Evolutionary conservation across 2,329 filamentous ascomycete species (phyloP), one percentile per base, ranked within the genome.

Genomic region (Fusarium sp.): DNA sequence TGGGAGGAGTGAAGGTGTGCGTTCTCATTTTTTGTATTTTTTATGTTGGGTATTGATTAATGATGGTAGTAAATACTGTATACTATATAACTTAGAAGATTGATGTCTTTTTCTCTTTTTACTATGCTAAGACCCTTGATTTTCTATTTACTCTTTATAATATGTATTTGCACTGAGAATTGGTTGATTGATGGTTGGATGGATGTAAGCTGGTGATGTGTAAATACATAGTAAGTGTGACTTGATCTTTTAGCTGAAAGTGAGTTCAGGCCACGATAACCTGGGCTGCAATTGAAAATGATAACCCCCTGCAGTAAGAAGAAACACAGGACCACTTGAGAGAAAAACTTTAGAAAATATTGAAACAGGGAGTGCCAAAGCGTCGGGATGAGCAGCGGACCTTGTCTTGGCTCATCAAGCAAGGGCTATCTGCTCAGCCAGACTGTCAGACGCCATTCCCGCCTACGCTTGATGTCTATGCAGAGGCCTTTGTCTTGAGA

Each of bases 341-440:
- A 63, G 43, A 49, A 62, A 43, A 50, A 47, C 30, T 25, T 48
- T 53, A 37, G 46, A 58, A 23, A 63, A 13, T 18, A 41, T 48
- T 23, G 46, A 34, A 49, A 56, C 69, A 71, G 64, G 69, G 68
- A 62, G 71, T 73, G 66, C 71, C 68, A 12, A 51, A 61, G 43
- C 43, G 63, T 72, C 68, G 68, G 71, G 68, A 65, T 47, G 42
- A 53, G 48, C 21, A 55, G 55, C 55, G 51, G 56, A 49, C 5
- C 14, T 32, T 42, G 66, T 57, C 51, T 57, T 57, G 50, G 46
- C 25, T 46, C 30, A 59, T 49, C 25, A 50, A 34, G 54, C 27
- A 40, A 40, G 28, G 27, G 48, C 34, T 37, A 12, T 50, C 16
- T 14, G 20, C 20, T 25, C 7, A 10, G 12, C 9, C 16, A 12